phyloP scores from a whole-genome alignment of 768 basidiomycete genomes.

The Cystobasidium tubakii region DNA sequence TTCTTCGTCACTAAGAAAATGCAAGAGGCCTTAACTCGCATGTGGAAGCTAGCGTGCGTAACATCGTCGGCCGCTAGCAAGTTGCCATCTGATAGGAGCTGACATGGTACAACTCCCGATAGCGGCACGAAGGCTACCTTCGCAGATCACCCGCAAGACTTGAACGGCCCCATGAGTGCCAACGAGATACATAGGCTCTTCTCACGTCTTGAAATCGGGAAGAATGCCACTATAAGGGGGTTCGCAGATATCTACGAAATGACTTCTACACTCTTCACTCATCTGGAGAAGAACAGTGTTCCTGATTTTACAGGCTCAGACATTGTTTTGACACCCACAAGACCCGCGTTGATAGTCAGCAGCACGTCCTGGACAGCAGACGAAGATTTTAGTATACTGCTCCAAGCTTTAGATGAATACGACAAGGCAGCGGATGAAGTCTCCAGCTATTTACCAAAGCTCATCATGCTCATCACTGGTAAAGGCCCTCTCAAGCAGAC shows the following conservation, averaged over 20 bases:
- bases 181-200: conserved; percentile 54
- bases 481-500: conserved; percentile 56
- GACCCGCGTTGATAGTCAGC: conserved; percentile 80
- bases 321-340: conserved; percentile 39
- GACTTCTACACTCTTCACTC: conserved; percentile 53
- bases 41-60: conserved; percentile 64
- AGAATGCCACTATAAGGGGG: conserved; percentile 46
- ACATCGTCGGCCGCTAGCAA: conserved; percentile 58
- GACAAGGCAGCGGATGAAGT: conserved; percentile 53
- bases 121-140: not conserved
- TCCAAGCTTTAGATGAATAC: conserved; percentile 68
- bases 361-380: conserved; percentile 97
- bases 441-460: not conserved
- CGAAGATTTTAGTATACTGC: conserved; percentile 81
- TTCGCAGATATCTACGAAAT: conserved; percentile 55
- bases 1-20: conserved; percentile 89
- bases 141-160: not conserved
- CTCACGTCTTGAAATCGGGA: not conserved
- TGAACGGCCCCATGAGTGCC: conserved; percentile 68
- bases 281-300: conserved; percentile 53
- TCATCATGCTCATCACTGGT: conserved; percentile 36
- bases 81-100: not conserved
- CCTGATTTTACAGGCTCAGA: not conserved
- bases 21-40: conserved; percentile 61
- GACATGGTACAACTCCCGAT: not conserved